These are phyloP conservation scores for Pseudogymnoascus sp. DNA, from an alignment of 2,329 filamentous ascomycete species.

Conservation along the genomic window DNA sequence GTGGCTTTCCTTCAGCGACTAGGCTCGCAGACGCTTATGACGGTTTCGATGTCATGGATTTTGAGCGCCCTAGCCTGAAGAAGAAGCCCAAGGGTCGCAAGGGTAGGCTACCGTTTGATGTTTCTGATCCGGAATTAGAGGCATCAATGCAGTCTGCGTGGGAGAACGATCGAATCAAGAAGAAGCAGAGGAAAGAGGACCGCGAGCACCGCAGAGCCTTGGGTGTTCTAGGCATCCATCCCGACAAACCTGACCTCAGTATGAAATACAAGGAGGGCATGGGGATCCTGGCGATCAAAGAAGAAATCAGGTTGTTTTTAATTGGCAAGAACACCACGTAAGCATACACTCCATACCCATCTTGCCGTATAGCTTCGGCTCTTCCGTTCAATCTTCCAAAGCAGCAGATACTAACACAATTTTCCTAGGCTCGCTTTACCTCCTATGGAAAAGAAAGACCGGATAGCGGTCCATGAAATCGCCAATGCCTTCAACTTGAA, in stretches of 20 bases:
- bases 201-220: slow-evolving; percentile 61
- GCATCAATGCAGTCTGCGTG: slow-evolving; percentile 51
- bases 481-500: slow-evolving; percentile 69
- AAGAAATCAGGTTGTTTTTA: slow-evolving; percentile 68
- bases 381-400: neutral
- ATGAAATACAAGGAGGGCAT: slow-evolving; percentile 70
- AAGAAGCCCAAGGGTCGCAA: slow-evolving; percentile 58
- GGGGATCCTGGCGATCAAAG: slow-evolving; percentile 59
- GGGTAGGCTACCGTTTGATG: slow-evolving; percentile 42
- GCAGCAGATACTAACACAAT: slow-evolving; percentile 3
- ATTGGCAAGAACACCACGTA: slow-evolving; percentile 56
- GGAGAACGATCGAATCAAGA: slow-evolving; percentile 63
- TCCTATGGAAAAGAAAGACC: slow-evolving; percentile 72
- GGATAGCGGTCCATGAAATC: slow-evolving; percentile 74
- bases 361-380: neutral
- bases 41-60: slow-evolving; percentile 81
- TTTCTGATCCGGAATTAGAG: slow-evolving; percentile 63
- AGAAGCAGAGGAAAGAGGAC: slow-evolving; percentile 61
- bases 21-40: slow-evolving; percentile 48
- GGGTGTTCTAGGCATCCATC: slow-evolving; percentile 48
- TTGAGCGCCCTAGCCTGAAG: slow-evolving; percentile 60
- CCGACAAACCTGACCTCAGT: slow-evolving; percentile 47
- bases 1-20: slow-evolving; percentile 45
- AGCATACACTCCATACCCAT: slow-evolving; percentile 23
- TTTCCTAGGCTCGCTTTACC: slow-evolving; percentile 60